These are phyloP conservation scores for Curvularia sp. DNA, from an alignment of 2,329 filamentous ascomycete species.

Conservation along the genomic window DNA sequence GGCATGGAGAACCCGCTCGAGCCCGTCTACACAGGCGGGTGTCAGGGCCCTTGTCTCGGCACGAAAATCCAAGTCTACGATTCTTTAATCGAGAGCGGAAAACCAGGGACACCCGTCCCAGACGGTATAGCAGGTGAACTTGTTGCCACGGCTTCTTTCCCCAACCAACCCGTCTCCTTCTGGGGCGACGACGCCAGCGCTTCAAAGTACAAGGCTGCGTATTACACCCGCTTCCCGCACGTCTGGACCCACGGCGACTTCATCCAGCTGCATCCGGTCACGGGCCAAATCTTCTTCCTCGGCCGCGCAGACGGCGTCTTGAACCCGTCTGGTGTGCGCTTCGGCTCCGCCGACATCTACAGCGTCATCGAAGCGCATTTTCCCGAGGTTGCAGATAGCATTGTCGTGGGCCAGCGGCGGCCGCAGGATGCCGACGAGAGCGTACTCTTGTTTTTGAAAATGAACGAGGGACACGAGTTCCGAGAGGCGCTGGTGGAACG, in stretches of 20 bases:
- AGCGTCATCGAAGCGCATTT: constrained; percentile 73
- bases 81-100: constrained; percentile 52
- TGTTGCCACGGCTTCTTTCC: constrained; percentile 73
- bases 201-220: constrained; percentile 55
- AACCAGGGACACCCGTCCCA: constrained; percentile 60
- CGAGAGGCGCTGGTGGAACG: constrained; percentile 57
- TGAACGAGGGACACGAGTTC: constrained; percentile 61
- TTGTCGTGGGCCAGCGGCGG: constrained; percentile 80
- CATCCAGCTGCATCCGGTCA: constrained; percentile 71
- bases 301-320: constrained; percentile 79
- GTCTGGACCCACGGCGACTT: constrained; percentile 89
- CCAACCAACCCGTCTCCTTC: constrained; percentile 70
- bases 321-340: constrained; percentile 79
- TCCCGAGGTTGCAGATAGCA: constrained; percentile 69
- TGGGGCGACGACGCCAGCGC: constrained; percentile 53
- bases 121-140: constrained; percentile 76
- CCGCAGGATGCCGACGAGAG: constrained; percentile 64
- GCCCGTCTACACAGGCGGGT: constrained; percentile 68
- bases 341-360: constrained; percentile 83
- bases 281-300: constrained; percentile 69
- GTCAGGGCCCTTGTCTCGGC: constrained; percentile 61
- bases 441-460: constrained; percentile 66
- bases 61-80: constrained; percentile 68
- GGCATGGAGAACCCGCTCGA: constrained; percentile 70
- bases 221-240: constrained; percentile 57